These are phyloP conservation scores for Pyrenula aspistea DNA, from an alignment of 495 filamentous ascomycete genomes.

Conservation along the genomic window DNA sequence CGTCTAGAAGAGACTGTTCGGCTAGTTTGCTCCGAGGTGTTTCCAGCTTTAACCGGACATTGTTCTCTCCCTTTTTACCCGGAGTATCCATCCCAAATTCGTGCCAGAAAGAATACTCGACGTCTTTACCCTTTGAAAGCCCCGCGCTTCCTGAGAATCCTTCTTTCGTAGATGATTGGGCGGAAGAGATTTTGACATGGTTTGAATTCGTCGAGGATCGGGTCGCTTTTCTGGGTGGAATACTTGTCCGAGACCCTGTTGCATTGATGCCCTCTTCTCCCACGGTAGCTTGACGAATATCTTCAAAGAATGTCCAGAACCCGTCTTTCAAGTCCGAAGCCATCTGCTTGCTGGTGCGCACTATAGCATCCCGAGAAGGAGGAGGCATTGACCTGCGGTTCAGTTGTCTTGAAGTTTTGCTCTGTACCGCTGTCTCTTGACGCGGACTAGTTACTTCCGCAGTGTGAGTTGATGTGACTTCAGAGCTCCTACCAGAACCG, in stretches of 20 bases:
- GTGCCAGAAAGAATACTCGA: conserved; percentile 37
- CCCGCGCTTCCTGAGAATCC: background rate
- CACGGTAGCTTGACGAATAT: conserved; percentile 86
- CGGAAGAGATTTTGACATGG: background rate
- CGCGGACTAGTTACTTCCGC: conserved; percentile 15
- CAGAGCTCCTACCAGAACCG: background rate
- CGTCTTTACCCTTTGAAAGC: conserved; percentile 9
- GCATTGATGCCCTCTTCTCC: conserved; percentile 76
- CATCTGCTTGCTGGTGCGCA: conserved; percentile 70
- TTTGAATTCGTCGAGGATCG: conserved; percentile 6
- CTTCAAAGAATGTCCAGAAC: conserved; percentile 94
- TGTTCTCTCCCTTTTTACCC: conserved; percentile 28
- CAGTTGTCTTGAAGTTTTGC: conserved; percentile 1
- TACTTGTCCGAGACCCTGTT: conserved; percentile 28
- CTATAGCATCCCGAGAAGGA: conserved; percentile 39
- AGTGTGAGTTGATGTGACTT: background rate
- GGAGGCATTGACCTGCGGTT: conserved; percentile 31
- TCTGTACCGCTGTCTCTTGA: conserved; percentile 20
- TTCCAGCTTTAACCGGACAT: conserved; percentile 9
- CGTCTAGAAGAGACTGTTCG: conserved; percentile 19
- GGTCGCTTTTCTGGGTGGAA: conserved; percentile 7
- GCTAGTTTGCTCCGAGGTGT: conserved; percentile 1
- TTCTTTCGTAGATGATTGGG: background rate
- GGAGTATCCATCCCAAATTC: conserved; percentile 43
- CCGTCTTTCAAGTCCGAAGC: conserved; percentile 82